Conservation (phyloP, 768 basidiomycete genomes). For the Podaxis sp. region DNA sequence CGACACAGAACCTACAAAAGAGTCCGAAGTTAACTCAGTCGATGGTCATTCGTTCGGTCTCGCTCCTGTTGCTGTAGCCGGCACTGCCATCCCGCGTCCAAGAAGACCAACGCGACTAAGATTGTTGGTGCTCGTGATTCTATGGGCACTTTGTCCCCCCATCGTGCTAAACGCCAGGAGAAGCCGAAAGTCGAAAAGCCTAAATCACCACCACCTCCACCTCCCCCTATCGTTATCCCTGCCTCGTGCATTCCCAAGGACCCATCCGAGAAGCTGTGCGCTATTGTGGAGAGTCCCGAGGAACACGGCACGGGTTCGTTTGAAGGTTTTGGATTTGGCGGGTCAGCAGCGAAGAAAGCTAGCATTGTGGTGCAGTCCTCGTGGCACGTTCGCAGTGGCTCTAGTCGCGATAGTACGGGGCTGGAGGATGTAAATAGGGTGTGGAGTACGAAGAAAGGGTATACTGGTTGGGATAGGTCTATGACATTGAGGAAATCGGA, state of each 20-base stretch:
- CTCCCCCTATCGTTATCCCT: slow-evolving; percentile 12
- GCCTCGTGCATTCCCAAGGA: slow-evolving; percentile 15
- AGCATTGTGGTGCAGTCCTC: not conserved
- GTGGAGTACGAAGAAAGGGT: slow-evolving; percentile 29
- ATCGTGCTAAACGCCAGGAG: slow-evolving; percentile 12
- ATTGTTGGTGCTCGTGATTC: slow-evolving; percentile 25
- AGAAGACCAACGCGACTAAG: slow-evolving; percentile 16
- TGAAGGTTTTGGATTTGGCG: slow-evolving; percentile 26
- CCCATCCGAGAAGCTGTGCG: slow-evolving; percentile 22
- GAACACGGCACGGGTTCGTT: slow-evolving; percentile 28
- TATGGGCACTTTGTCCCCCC: slow-evolving; percentile 16
- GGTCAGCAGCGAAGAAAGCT: slow-evolving; percentile 11
- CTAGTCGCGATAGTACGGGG: slow-evolving; percentile 13
- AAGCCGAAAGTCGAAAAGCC: slow-evolving; percentile 10
- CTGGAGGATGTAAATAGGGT: slow-evolving; percentile 21
- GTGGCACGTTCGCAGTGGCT: slow-evolving; percentile 15
- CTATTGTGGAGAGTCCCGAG: slow-evolving; percentile 36
- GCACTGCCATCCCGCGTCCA: slow-evolving; percentile 3
- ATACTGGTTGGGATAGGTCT: slow-evolving; percentile 24
- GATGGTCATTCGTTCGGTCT: not conserved
- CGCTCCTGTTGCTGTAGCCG: slow-evolving; percentile 7
- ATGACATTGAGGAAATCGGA: slow-evolving; percentile 13
- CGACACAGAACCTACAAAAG: not conserved
- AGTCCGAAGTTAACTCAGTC: not conserved
- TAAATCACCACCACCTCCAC: slow-evolving; percentile 14